Percentiles rank a stretch among this genome's conserved stretches.
Conservation (phyloP, 805 yeast genomes). For the Nakazawaea ambrosiae region DNA sequence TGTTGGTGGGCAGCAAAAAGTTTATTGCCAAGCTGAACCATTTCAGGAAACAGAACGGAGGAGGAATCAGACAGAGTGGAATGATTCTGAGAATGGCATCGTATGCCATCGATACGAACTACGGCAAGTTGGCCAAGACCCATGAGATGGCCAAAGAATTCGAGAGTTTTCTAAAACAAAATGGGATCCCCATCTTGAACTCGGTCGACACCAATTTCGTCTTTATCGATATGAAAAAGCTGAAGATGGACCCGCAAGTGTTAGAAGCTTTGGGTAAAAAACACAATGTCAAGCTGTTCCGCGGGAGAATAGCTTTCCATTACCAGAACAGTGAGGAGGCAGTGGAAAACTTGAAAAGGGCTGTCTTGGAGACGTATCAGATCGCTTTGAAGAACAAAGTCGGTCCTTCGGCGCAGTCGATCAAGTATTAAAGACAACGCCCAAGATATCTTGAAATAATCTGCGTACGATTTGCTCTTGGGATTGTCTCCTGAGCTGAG, state of each 20-base stretch:
- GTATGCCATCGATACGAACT: slow-evolving; percentile 68
- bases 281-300: slow-evolving; percentile 55
- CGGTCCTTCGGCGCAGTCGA: too few species aligned
- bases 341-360: slow-evolving; percentile 47
- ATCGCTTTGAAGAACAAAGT: slow-evolving; percentile 47
- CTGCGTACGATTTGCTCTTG: too few species aligned
- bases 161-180: slow-evolving; percentile 39
- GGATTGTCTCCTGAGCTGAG: too few species aligned
- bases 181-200: slow-evolving; percentile 51
- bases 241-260: slow-evolving; percentile 47
- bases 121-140: slow-evolving; percentile 43
- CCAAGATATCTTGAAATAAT: too few species aligned
- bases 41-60: slow-evolving; percentile 87
- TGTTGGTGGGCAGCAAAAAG: slow-evolving; percentile 59
- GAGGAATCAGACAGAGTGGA: slow-evolving; percentile 88
- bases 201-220: slow-evolving; percentile 85
- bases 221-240: slow-evolving; percentile 50
- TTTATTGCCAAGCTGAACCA: slow-evolving; percentile 69
- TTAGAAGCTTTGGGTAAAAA: slow-evolving; percentile 48
- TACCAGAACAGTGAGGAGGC: slow-evolving; percentile 51
- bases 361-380: slow-evolving; percentile 49
- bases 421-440: too few species aligned
- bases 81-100: slow-evolving; percentile 72
- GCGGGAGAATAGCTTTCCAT: slow-evolving; percentile 76
- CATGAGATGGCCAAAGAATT: slow-evolving; percentile 45